Evolutionary conservation across 352 stramenopile genomes (phyloP), one percentile per base, ranked within the genome.

Genomic region (Phytophthora meadii): DNA sequence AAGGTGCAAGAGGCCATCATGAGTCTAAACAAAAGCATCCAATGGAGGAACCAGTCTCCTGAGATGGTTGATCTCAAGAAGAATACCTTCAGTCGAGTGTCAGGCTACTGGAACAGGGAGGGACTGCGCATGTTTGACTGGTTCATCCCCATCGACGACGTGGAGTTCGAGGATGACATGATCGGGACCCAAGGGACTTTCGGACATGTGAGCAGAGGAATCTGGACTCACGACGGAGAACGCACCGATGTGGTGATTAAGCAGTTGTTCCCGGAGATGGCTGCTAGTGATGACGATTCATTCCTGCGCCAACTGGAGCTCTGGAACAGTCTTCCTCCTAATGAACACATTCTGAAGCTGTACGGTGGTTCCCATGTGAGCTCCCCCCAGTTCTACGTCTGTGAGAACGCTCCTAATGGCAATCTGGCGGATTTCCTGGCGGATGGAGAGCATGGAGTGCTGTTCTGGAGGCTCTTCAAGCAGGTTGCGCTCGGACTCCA

Each of bases 321-420:
- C n/a, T 87, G 77, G 77, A 49, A 42, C 5, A 25, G 25, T 9
- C 46, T 83, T 1, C 64, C 56, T 0, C 37, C 68, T 0, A 58
- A 77, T 25, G 55, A 65, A 17, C 47, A 83, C 36, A 68, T 87
- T 24, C 15, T 87, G 15, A 46, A 75, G 30, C 50, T 86, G 6
- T 73, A 74, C 25, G 77, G 77, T 1, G 77, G 71, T 0, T 79
- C 67, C 0, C 77, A 83, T 25, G 67, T 80, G 0, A 63, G 57
- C 2, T 17, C 47, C 1, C 65, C 61, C 1, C 65, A 65, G 32
- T 76, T 74, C 25, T 72, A 79, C 27, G 65, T 81, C 6, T 74
- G 61, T 24, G 68, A 72, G 39, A 59, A 60, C 22, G 66, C 60
- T 0, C 40, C 45, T 7, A 55, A 84, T n/a, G 60, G 79, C 2